Evolutionary conservation across 768 basidiomycete species (phyloP).

Genomic region (Serpula lacrymans): DNA sequence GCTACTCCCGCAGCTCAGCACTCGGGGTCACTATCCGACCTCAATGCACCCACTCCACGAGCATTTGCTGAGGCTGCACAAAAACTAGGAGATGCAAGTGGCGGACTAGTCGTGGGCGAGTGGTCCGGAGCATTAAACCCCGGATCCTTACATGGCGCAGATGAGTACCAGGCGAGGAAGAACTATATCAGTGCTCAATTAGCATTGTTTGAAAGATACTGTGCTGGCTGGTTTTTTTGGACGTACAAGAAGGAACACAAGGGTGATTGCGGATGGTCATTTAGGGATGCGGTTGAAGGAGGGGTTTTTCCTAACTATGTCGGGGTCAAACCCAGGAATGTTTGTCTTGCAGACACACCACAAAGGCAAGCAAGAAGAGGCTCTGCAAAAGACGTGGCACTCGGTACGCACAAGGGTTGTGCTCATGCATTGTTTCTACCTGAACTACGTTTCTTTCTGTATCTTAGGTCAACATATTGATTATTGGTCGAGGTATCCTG

Average conservation of each 20-base stretch:
- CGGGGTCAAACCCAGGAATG: slow-evolving; percentile 35
- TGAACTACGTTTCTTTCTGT: no score
- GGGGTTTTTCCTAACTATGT: slow-evolving; percentile 59
- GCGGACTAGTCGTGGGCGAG: slow-evolving; percentile 68
- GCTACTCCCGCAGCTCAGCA: slow-evolving; percentile 53
- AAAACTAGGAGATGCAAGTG: slow-evolving; percentile 36
- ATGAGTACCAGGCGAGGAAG: slow-evolving; percentile 40
- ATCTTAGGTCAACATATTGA: slow-evolving; percentile 34
- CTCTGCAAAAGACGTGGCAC: slow-evolving; percentile 25
- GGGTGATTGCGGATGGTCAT: slow-evolving; percentile 75
- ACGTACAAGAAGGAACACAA: slow-evolving; percentile 67
- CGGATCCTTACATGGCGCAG: slow-evolving; percentile 48
- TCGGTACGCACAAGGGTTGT: slow-evolving; percentile 21
- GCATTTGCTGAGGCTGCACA: slow-evolving; percentile 38
- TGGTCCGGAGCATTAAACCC: slow-evolving; percentile 78
- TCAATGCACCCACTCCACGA: slow-evolving; percentile 34
- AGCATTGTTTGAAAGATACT: slow-evolving; percentile 55
- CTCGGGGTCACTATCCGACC: slow-evolving; percentile 42
- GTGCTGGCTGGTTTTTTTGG: slow-evolving; percentile 84
- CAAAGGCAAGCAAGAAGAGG: slow-evolving; percentile 26
- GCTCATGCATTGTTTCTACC: slow-evolving; percentile 13
- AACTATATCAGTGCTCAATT: slow-evolving; percentile 63
- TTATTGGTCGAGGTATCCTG: slow-evolving; percentile 47
- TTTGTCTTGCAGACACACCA: slow-evolving; percentile 12
- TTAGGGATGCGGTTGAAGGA: slow-evolving; percentile 57